Evolutionary conservation across 176 grass and related monocot genomes (phyloP).

Genomic region (Puya raimondii): DNA sequence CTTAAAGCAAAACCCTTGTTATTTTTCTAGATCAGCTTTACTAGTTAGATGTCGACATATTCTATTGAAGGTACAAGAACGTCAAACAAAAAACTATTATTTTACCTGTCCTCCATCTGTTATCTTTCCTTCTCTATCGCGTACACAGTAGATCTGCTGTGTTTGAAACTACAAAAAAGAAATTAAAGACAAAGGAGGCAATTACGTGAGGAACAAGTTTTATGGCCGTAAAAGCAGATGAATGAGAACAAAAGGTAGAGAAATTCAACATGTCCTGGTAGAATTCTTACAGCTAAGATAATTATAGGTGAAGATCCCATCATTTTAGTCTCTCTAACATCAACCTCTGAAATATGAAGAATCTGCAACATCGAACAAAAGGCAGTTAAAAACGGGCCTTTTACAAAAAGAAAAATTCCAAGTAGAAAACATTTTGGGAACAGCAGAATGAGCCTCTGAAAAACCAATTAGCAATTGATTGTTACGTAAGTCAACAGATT

Average conservation of each 20-base stretch:
- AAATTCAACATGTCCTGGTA: slow-evolving; percentile 3
- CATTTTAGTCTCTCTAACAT: slow-evolving; percentile 92
- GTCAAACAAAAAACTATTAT: background rate
- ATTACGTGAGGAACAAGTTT: slow-evolving; percentile 14
- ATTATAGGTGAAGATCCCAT: slow-evolving; percentile 78
- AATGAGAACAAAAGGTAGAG: background rate
- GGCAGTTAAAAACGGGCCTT: background rate
- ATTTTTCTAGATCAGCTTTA: no score
- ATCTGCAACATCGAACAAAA: slow-evolving; percentile 49
- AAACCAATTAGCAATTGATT: no score
- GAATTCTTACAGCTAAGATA: slow-evolving; percentile 45
- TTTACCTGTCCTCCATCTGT: slow-evolving; percentile 79
- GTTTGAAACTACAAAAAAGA: slow-evolving; percentile 72
- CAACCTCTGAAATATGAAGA: slow-evolving; percentile 92
- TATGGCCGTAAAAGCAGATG: no score
- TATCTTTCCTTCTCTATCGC: slow-evolving; percentile 66
- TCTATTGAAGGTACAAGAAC: no score
- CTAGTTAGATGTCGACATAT: no score
- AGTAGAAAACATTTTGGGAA: background rate
- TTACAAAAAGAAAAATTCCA: background rate
- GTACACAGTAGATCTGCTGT: slow-evolving; percentile 89
- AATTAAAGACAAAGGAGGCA: slow-evolving; percentile 16
- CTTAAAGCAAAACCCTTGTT: no score
- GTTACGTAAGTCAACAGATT: no score
- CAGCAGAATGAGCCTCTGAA: no score